Conservation (phyloP, 108 stramenopile species). For the Mediolabrus comicus region DNA sequence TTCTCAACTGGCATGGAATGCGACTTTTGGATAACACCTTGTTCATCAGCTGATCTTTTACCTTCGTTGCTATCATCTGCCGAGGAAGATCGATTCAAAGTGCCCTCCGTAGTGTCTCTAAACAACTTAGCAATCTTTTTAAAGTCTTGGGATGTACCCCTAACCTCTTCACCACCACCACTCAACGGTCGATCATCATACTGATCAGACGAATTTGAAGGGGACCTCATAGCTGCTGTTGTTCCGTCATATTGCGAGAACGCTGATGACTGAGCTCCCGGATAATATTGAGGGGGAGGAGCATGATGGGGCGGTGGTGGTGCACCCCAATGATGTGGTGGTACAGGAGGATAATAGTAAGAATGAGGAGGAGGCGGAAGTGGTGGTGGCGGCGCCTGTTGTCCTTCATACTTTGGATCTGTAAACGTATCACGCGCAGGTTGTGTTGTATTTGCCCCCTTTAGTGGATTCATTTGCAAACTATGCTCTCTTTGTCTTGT, state of each 20-base stretch:
- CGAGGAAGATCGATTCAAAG: slow-evolving; percentile 30
- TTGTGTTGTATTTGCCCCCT: slow-evolving; percentile 6
- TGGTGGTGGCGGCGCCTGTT: not conserved
- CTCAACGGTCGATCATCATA: not conserved
- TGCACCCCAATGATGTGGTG: slow-evolving; percentile 10
- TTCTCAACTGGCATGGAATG: slow-evolving; percentile 15
- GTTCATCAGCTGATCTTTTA: not conserved
- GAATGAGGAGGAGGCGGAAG: slow-evolving; percentile 16
- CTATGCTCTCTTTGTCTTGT: slow-evolving; percentile 19
- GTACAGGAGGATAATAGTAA: not conserved
- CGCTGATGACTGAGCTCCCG: slow-evolving; percentile 21
- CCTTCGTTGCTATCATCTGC: slow-evolving; percentile 1
- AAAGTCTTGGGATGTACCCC: slow-evolving; percentile 36
- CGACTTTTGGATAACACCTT: slow-evolving; percentile 1
- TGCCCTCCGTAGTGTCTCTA: slow-evolving; percentile 19
- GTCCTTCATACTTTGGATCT: not conserved
- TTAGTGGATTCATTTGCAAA: slow-evolving; percentile 13
- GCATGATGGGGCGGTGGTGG: slow-evolving; percentile 25
- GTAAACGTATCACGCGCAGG: slow-evolving; percentile 13
- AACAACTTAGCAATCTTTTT: slow-evolving; percentile 40
- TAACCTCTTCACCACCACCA: not conserved
- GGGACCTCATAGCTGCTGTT: not conserved
- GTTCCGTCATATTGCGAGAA: slow-evolving; percentile 28
- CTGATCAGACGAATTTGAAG: not conserved
- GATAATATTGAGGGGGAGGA: slow-evolving; percentile 9